Base-by-base conservation (phyloP, 192 early-diverging fungal genomes). In the Borealophlyctis nickersoniae region DNA sequence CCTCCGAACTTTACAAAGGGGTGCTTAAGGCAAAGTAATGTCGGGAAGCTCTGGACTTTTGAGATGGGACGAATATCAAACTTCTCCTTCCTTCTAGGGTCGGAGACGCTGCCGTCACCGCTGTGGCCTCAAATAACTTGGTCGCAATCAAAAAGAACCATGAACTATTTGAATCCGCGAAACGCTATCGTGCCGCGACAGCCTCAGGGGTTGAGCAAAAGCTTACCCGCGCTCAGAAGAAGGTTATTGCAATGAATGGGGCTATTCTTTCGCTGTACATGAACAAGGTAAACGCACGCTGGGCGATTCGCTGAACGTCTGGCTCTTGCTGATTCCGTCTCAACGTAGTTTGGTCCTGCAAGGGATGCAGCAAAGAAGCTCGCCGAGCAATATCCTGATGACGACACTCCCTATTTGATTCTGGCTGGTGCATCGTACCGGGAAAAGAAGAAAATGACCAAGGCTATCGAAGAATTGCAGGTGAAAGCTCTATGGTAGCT, bases 111-210 rank as follows among this genome's bases (percentile, higher is more conserved):
- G 77, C 77, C 7, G 77, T 85, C 16, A 73, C 74, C 0, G 87
- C 82, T 1, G 77, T 90, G 16, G 88, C 84, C 7, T 78, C 87
- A 49, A 90, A 90, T 74, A 90, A 90, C 62, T 56, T 88, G 50
- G 77, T 82, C 0, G 75, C 79, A 1, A 66, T 86, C 9, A 73
- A 81, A 53, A 74, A 81, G 60, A 75, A 83, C 23, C 61, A 79
- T 16, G 86, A 87, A 35, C 52, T 86, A 3, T 81, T 81, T 53
- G 85, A 89, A 51, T 78, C 79, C 19, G 51, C 71, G 28, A 78
- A 81, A 52, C 81, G 82, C 60, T 69, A 87, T 35, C 76, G 78
- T 62, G 39, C 71, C n/a, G 77, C 86, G 19, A 74, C 74, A 31
- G 65, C 74, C 23, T 78, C 81, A 57, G 78, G 70, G 4, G 69